Evolutionary conservation across 2,329 filamentous ascomycete species (phyloP).

Genomic region (Trichoderma lentiforme): DNA sequence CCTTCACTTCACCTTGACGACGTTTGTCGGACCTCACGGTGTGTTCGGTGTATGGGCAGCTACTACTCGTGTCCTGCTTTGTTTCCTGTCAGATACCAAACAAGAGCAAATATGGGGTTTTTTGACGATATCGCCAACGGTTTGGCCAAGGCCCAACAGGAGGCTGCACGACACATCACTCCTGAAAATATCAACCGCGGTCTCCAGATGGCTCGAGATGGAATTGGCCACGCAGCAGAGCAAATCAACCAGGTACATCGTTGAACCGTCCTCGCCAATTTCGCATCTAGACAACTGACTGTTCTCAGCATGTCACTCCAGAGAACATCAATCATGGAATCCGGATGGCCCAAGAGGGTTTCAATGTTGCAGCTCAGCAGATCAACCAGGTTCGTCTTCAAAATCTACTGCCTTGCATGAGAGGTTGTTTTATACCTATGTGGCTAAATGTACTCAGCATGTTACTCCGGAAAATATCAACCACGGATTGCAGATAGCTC

Average conservation of each 20-base stretch:
- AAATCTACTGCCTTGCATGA: neutral
- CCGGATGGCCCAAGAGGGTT: neutral
- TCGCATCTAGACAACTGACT: neutral
- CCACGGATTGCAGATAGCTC: neutral
- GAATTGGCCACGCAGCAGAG: neutral
- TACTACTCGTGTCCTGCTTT: neutral
- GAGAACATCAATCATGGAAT: neutral
- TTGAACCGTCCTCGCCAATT: too few species aligned
- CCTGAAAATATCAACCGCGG: conserved; percentile 7
- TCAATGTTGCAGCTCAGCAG: neutral
- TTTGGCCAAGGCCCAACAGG: neutral
- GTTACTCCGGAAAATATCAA: neutral
- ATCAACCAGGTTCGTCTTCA: neutral
- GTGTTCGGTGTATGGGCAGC: neutral
- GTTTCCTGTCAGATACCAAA: neutral
- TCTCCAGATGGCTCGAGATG: neutral
- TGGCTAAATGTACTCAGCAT: neutral
- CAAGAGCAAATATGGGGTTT: neutral
- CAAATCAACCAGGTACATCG: neutral
- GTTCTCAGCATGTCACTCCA: neutral
- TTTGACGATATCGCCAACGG: neutral
- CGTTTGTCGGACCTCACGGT: neutral
- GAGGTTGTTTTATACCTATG: too few species aligned
- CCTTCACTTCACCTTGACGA: neutral
- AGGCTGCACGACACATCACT: conserved; percentile 2